Conservation (phyloP, 2,329 filamentous ascomycete genomes). For the Drechslera avenae region DNA sequence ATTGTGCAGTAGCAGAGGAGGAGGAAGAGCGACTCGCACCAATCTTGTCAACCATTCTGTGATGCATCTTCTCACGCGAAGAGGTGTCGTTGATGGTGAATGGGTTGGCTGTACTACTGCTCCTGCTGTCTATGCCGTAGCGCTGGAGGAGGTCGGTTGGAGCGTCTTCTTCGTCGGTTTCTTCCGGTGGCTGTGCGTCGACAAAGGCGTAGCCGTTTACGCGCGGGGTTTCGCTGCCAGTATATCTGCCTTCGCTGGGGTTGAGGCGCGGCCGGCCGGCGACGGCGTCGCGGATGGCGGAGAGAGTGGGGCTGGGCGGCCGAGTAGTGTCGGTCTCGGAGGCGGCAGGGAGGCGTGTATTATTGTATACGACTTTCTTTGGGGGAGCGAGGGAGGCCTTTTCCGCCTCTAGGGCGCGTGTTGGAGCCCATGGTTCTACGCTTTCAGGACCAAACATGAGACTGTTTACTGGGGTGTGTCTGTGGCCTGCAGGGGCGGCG, state of each 20-base stretch:
- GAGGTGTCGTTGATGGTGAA: constrained; percentile 79
- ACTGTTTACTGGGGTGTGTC: constrained; percentile 72
- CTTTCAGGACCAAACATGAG: constrained; percentile 84
- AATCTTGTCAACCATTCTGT: constrained; percentile 64
- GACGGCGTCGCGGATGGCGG: constrained; percentile 81
- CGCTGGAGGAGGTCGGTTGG: constrained; percentile 52
- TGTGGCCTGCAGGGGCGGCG: constrained; percentile 77
- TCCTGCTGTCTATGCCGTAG: constrained; percentile 42
- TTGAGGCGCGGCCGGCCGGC: constrained; percentile 69
- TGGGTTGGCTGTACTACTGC: constrained; percentile 40
- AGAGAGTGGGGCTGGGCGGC: constrained; percentile 81
- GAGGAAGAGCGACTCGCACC: constrained; percentile 18
- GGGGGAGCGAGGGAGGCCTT: constrained; percentile 73
- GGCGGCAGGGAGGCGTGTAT: constrained; percentile 73
- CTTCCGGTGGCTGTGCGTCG: constrained; percentile 85
- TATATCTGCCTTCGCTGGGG: constrained; percentile 65
- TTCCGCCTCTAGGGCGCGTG: constrained; percentile 71
- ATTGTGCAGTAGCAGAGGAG: neutral
- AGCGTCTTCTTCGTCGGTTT: constrained; percentile 59
- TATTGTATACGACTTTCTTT: constrained; percentile 77
- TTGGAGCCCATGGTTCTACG: constrained; percentile 60
- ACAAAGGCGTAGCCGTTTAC: constrained; percentile 96
- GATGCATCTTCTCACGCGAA: constrained; percentile 77
- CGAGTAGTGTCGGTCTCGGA: constrained; percentile 34
- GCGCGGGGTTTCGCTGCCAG: constrained; percentile 78